These are phyloP conservation scores for Trichoderma citrinoviride DNA, from an alignment of 2,329 filamentous ascomycete genomes.

Conservation along the genomic window DNA sequence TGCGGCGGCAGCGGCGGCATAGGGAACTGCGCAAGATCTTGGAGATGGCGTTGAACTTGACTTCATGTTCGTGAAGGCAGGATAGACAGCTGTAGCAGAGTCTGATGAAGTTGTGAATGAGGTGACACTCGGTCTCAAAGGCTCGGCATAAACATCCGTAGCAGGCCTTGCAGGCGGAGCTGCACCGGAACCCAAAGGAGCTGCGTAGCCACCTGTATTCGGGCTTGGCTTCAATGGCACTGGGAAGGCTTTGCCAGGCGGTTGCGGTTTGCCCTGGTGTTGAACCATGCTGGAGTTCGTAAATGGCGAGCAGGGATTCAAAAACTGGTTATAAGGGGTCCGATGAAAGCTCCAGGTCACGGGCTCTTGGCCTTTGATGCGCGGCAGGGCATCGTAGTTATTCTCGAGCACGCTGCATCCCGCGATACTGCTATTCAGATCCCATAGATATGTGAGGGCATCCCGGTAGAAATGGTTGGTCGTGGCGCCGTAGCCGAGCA, in stretches of 20 bases:
- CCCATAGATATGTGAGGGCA: constrained; percentile 17
- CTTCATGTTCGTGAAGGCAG: no score
- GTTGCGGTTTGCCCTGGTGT: no score
- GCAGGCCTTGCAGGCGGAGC: neutral
- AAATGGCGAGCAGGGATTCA: neutral
- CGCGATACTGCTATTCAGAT: constrained; percentile 2
- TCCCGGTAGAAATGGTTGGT: constrained; percentile 1
- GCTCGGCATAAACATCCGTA: neutral
- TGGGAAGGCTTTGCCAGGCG: neutral
- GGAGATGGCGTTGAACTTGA: no score
- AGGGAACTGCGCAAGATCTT: neutral
- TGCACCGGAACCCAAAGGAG: neutral
- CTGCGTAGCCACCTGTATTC: no score
- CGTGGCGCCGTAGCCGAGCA: constrained; percentile 10
- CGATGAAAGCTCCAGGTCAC: neutral
- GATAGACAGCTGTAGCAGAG: neutral
- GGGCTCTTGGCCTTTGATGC: neutral
- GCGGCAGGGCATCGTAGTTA: neutral
- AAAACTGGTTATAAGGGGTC: neutral
- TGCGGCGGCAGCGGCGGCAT: no score
- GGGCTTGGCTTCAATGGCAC: neutral
- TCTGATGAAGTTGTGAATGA: neutral
- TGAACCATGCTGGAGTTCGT: neutral
- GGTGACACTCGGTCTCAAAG: neutral
- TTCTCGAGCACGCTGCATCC: neutral